These are phyloP conservation scores for Skeletonema potamos DNA, from an alignment of 108 stramenopile genomes.

Conservation along the genomic window DNA sequence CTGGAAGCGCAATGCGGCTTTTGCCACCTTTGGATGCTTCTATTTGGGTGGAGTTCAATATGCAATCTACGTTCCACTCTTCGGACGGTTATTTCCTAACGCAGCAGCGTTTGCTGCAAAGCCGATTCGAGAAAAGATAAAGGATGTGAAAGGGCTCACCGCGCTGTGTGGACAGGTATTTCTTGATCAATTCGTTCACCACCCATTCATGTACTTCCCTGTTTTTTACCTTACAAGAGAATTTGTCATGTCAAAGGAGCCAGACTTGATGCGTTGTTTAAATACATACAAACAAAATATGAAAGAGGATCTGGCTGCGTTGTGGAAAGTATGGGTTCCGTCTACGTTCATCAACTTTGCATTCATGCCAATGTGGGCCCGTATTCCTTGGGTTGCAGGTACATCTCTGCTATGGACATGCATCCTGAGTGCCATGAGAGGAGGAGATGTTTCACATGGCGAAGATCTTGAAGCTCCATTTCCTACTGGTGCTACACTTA, in stretches of 20 bases:
- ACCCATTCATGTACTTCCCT: conserved; percentile 92
- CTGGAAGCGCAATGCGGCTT: conserved; percentile 89
- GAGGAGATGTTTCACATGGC: conserved; percentile 71
- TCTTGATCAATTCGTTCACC: conserved; percentile 79
- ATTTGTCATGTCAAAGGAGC: conserved; percentile 71
- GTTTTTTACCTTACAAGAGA: conserved; percentile 88
- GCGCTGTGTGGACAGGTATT: conserved; percentile 52
- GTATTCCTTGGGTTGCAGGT: conserved; percentile 84
- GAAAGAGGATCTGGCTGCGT: conserved; percentile 73
- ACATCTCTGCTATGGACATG: conserved; percentile 84
- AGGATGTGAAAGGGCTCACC: conserved; percentile 59
- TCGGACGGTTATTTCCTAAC: conserved; percentile 77
- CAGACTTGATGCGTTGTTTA: conserved; percentile 60
- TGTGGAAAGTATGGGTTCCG: conserved; percentile 91
- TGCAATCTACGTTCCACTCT: conserved; percentile 81
- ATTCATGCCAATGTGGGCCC: conserved; percentile 90
- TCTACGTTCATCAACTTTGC: conserved; percentile 83
- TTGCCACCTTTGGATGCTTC: conserved; percentile 86
- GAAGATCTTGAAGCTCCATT: conserved; percentile 76
- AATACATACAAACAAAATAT: conserved; percentile 65
- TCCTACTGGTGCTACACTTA: conserved; percentile 66
- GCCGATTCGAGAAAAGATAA: conserved; percentile 68
- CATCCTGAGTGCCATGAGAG: conserved; percentile 85
- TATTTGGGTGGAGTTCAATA: conserved; percentile 90
- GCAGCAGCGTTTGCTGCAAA: conserved; percentile 74